Base-by-base conservation (phyloP, 495 filamentous ascomycete species). In the Penicillium lagena region DNA sequence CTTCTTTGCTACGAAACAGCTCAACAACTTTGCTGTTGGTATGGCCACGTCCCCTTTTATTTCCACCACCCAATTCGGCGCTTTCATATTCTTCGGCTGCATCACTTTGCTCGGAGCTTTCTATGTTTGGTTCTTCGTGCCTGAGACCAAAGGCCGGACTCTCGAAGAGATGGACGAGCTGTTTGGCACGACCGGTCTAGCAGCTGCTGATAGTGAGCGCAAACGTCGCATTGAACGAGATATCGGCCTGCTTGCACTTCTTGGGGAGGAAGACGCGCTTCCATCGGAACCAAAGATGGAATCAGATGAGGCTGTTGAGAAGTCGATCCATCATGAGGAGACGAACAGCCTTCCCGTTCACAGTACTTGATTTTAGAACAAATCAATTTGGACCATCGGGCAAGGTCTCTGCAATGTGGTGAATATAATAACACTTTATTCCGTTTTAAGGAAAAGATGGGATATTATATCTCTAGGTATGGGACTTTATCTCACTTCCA, bases 111-210 rank as follows among this genome's bases (percentile, higher is more conserved):
- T 78, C 32, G 75, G 67, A 15, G 71, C 71, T 32, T 13, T 73
- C 7, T 69, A 72, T 46, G 71, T 78, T n/a, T 73, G 65, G 45
- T 60, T 68, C 55, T 66, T 78, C 39, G 76, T 78, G 47, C 75
- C 75, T 1, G 77, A 80, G 51, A 80, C 77, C 7, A 76, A 73
- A 51, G 75, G 77, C 52, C 72, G 72, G 43, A 79, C 77, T 7
- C 56, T 79, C 6, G 76, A 80, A 49, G 77, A 79, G 49, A 76
- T 80, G 53, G 76, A 80, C 45, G 60, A 73, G 35, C 45, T 78
- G 12, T 79, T 80, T 49, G 66, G 66, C 27, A 45, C 51, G 15
- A 40, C 37, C 12, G 63, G 62, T 2, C 47, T 69, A 49, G 67
- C 66, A 1, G 54, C 49, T 7, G 59, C 53, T 2, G 67, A 71